Base-by-base conservation (phyloP, 306 rosid species). In the Vicia sativa region DNA sequence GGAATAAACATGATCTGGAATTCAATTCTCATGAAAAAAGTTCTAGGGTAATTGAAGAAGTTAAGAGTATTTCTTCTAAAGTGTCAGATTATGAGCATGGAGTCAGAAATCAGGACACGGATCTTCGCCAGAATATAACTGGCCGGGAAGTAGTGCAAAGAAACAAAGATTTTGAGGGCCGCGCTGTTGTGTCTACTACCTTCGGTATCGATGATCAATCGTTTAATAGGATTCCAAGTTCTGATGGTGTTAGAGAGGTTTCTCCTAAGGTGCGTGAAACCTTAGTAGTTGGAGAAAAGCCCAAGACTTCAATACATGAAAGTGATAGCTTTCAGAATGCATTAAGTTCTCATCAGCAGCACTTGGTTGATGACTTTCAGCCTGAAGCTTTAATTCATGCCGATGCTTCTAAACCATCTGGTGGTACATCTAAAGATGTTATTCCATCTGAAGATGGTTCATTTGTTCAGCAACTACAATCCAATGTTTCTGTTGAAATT, bases 1-100 rank as follows among this genome's bases (percentile, higher is more conserved):
- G 78, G 79, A 80, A 82, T 81, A 88, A 82, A 68, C 88, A 73
- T 48, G 76, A 84, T 56, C 75, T 12, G 43, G 93, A 88, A 53
- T 68, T 41, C 63, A 68, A 77, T 49, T 77, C 81, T 52, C 42
- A 18, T 66, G 60, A 73, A 53, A 80, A 79, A 74, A 68, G 26
- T 72, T 68, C 76, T 57, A 73, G 76, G 76, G 42, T 57, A 62
- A 80, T 75, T 71, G 84, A 78, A 56, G 78, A 67, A 39, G 50
- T 14, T 67, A 59, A 77, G 67, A 73, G 46, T 52, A 44, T 45
- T 65, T 80, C 83, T 31, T 52, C 6, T 19, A 55, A 86, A 65
- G 67, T 61, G 67, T 70, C 79, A 52, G 86, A 66, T 72, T 70
- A 61, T 61, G 76, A 78, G 78, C 54, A 6, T 73, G 82, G 74